Evolutionary conservation across 768 basidiomycete species (phyloP), one percentile per base, ranked within the genome.

Genomic region (Hebeloma cylindrosporum): DNA sequence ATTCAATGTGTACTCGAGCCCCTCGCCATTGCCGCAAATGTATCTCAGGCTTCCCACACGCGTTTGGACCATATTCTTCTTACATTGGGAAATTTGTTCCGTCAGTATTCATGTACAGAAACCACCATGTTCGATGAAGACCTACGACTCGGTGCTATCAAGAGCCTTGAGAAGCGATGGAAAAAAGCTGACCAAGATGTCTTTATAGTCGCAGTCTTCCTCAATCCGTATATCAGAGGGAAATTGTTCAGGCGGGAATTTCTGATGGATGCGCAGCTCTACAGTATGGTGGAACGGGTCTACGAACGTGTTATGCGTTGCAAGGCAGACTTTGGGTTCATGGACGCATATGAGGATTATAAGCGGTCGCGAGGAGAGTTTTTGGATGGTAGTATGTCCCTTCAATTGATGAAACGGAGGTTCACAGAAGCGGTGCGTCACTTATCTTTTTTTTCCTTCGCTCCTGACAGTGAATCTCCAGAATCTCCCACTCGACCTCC

Each of bases 11-110:
- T 59, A 52, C 60, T 69, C 21, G 52, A 65, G 31, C 70, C 67
- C 16, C 64, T 72, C 23, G 65, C 65, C 2, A 55, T 67, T 40
- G 64, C 70, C 9, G 54, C 64, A 10, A 66, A 68, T 43, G 49
- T 65, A 27, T 47, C 58, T 4, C 67, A 69, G 44, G 52, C 51
- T 5, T 29, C 55, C 5, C 28, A 49, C 29, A 53, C 52, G 3
- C 59, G 57, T 1, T 63, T 69, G 9, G 58, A 69, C 45, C 55
- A 61, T 30, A 58, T 69, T n/a, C 53, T 68, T 3, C 46, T 66
- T 2, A 65, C 53, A 5, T 53, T 69, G 27, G 62, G 51, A 7
- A 58, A 62, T 47, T 56, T 70, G 5, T 52, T 54, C 42, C 33
- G 32, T 17, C 51, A 57, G 21, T 64, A 55, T 43, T 20, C 43